Conservation (phyloP, 2,329 filamentous ascomycete genomes). For the Cordyceps javanica region DNA sequence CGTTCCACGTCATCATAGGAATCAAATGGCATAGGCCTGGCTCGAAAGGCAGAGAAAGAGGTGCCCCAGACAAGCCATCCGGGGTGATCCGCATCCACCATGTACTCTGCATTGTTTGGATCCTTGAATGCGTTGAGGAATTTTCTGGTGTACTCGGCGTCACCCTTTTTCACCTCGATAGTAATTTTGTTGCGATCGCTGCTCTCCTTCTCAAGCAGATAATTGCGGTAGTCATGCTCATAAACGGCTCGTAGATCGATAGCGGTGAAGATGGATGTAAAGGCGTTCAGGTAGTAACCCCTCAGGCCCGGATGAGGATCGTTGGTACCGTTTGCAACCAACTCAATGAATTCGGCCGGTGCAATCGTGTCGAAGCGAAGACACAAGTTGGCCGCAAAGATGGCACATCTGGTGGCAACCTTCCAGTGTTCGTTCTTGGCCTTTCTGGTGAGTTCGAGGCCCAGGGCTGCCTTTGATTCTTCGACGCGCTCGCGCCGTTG, state of each 20-base stretch:
- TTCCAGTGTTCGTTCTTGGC: slow-evolving; percentile 90
- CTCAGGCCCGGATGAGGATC: slow-evolving; percentile 86
- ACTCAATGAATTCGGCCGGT: slow-evolving; percentile 72
- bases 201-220: slow-evolving; percentile 68
- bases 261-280: slow-evolving; percentile 71
- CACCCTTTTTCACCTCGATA: slow-evolving; percentile 65
- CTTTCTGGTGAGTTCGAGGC: slow-evolving; percentile 71
- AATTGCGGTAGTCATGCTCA: slow-evolving; percentile 81
- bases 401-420: slow-evolving; percentile 80
- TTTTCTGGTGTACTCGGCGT: slow-evolving; percentile 70
- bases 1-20: slow-evolving; percentile 76
- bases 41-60: slow-evolving; percentile 71
- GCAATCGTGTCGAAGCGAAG: slow-evolving; percentile 88
- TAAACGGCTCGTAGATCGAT: slow-evolving; percentile 84
- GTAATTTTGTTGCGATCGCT: slow-evolving; percentile 69
- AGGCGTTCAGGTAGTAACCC: slow-evolving; percentile 71
- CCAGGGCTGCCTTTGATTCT: slow-evolving; percentile 71
- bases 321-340: slow-evolving; percentile 76
- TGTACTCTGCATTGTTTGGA: slow-evolving; percentile 65
- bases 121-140: slow-evolving; percentile 74
- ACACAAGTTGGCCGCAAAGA: slow-evolving; percentile 85
- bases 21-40: slow-evolving; percentile 61
- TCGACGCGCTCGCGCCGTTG: slow-evolving; percentile 74
- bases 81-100: slow-evolving; percentile 84
- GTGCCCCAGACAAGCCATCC: slow-evolving; percentile 97